These are phyloP conservation scores for Stygiomarasmius scandens DNA, from an alignment of 1,284 basidiomycete genomes.

Conservation along the genomic window DNA sequence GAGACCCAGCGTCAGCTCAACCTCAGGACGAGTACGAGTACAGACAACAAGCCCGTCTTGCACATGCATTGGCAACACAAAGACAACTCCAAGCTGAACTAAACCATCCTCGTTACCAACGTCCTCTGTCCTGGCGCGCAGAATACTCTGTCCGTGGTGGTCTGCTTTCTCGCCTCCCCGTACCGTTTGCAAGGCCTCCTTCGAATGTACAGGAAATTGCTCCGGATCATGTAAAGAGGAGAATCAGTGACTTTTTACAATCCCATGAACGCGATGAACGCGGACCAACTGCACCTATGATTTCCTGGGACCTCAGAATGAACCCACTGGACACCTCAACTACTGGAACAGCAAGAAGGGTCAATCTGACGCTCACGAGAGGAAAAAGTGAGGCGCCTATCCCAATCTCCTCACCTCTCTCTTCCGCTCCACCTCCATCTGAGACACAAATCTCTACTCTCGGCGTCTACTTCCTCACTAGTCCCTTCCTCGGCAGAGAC, in stretches of 20 bases:
- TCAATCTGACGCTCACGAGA: background rate
- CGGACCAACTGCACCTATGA: no score
- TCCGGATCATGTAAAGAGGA: background rate
- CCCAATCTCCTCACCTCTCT: no score
- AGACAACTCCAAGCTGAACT: background rate
- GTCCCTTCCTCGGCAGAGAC: background rate
- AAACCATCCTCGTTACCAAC: background rate
- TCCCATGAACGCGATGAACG: background rate
- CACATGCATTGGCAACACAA: background rate
- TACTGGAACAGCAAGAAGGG: background rate
- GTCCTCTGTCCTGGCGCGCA: constrained; percentile 40
- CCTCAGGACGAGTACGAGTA: background rate
- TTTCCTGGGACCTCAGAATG: background rate
- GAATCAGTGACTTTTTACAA: background rate
- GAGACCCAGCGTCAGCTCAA: background rate
- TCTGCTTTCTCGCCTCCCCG: constrained; percentile 10
- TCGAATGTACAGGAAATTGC: background rate
- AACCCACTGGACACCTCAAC: background rate
- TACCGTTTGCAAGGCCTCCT: background rate
- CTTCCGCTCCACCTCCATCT: background rate
- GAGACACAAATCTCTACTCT: no score
- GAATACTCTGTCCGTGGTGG: constrained; percentile 31
- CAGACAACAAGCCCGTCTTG: background rate
- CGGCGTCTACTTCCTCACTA: background rate
- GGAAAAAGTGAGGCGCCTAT: background rate